Evolutionary conservation across 768 basidiomycete species (phyloP).

Genomic region (Obba rivulosa): DNA sequence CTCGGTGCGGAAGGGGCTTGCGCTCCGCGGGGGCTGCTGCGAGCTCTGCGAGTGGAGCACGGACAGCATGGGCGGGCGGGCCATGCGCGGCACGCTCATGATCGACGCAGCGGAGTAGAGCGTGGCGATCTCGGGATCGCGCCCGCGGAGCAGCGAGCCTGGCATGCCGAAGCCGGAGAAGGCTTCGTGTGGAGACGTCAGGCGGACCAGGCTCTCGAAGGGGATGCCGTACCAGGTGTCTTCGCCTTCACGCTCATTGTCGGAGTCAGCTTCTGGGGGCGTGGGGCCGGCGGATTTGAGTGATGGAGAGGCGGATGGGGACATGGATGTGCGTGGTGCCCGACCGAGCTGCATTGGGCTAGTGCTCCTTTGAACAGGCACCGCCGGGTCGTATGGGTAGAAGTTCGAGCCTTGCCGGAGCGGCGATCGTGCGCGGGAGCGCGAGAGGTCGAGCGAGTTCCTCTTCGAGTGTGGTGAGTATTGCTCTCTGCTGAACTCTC

Average conservation of each 20-base stretch:
- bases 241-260: constrained; percentile 22
- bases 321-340: constrained; percentile 8
- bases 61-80: constrained; percentile 32
- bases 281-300: constrained; percentile 1
- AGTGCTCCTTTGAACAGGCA: constrained; percentile 3
- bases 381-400: constrained; percentile 1
- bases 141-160: constrained; percentile 42
- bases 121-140: constrained; percentile 78
- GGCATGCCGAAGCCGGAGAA: constrained; percentile 28
- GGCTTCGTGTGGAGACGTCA: constrained; percentile 60
- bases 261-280: constrained; percentile 7
- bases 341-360: constrained; percentile 9
- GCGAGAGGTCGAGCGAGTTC: constrained; percentile 13
- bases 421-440: constrained; percentile 9
- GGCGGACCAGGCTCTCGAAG: constrained; percentile 61
- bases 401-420: neutral
- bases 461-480: constrained; percentile 8
- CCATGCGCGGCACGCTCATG: constrained; percentile 54
- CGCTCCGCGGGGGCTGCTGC: constrained; percentile 20
- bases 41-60: constrained; percentile 16
- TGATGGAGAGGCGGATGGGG: constrained; percentile 19
- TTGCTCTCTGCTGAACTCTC: constrained; percentile 6
- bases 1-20: constrained; percentile 24
- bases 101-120: constrained; percentile 84
- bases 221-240: constrained; percentile 57